phyloP scores from a whole-genome alignment of 2,329 filamentous ascomycete genomes.

The Geosmithia morbida region DNA sequence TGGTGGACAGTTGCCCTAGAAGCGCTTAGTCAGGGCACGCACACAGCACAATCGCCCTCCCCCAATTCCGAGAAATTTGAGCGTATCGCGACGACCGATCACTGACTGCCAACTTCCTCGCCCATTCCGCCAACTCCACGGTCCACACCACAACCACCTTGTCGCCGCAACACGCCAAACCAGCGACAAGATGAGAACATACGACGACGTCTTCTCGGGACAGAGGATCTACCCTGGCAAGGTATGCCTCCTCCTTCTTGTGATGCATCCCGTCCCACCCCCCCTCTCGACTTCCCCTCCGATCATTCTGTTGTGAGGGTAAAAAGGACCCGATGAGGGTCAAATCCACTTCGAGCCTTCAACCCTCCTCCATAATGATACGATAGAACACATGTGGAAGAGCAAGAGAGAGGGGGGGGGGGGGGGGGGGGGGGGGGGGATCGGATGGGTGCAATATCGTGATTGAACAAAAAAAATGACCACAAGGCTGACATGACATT shows the following conservation, averaged over 20 bases:
- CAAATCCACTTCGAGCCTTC: too few species aligned
- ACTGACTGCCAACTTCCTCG: constrained; percentile 9
- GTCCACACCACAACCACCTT: constrained; percentile 24
- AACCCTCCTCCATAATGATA: too few species aligned
- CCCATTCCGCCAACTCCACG: constrained; percentile 20
- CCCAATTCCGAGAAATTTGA: constrained; percentile 24
- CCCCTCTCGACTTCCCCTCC: too few species aligned
- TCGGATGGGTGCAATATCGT: not conserved
- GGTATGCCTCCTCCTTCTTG: constrained; percentile 26
- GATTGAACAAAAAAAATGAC: not conserved
- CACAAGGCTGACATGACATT: constrained; percentile 11
- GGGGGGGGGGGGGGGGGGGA: too few species aligned
- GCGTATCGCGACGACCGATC: constrained; percentile 11
- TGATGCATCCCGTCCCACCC: not conserved
- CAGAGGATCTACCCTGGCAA: constrained; percentile 55
- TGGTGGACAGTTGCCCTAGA: constrained; percentile 19
- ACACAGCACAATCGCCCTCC: constrained; percentile 14
- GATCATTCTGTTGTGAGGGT: too few species aligned
- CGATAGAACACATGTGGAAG: too few species aligned
- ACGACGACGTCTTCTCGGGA: constrained; percentile 53
- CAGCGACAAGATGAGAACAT: constrained; percentile 46
- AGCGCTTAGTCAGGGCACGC: constrained; percentile 20
- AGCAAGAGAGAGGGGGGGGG: too few species aligned
- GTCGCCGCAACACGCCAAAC: constrained; percentile 22
- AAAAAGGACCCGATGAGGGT: too few species aligned